Evolutionary conservation across 768 basidiomycete genomes (phyloP).

Genomic region (Botryobasidium botryosum): DNA sequence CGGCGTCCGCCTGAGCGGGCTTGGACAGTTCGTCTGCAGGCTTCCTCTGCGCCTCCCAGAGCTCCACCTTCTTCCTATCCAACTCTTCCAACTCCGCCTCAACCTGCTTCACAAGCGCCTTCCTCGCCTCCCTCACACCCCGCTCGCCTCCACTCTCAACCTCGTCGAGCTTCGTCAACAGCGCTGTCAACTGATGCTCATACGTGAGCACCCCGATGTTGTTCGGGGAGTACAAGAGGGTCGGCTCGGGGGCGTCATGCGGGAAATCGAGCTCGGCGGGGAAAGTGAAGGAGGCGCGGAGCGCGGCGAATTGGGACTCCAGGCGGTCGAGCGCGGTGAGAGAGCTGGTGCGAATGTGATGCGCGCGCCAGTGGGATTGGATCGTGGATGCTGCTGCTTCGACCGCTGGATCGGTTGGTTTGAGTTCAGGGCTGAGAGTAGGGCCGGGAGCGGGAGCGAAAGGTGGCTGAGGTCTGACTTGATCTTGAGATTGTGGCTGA

Average conservation of each 20-base stretch:
- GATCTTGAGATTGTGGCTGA: too few species aligned
- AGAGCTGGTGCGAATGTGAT: neutral
- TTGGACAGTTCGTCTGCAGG: too few species aligned
- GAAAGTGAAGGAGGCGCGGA: neutral
- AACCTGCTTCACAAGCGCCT: neutral
- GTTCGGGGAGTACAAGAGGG: neutral
- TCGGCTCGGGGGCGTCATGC: neutral
- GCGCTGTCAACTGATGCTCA: neutral
- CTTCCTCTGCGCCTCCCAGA: too few species aligned
- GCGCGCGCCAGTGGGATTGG: too few species aligned
- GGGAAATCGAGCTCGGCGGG: neutral
- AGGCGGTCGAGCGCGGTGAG: neutral
- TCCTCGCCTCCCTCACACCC: conserved; percentile 3
- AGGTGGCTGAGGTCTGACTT: too few species aligned
- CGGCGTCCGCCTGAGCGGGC: too few species aligned
- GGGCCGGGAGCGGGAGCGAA: too few species aligned
- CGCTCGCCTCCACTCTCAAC: conserved; percentile 2
- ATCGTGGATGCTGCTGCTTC: too few species aligned
- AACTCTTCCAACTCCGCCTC: neutral
- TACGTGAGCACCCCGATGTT: neutral
- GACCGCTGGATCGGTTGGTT: too few species aligned
- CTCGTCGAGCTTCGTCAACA: conserved; percentile 4
- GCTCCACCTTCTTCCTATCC: too few species aligned
- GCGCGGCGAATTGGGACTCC: neutral
- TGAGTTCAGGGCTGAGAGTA: too few species aligned